Evolutionary conservation across 2,329 filamentous ascomycete genomes (phyloP), one percentile per base, ranked within the genome.

Genomic region (Scedosporium boydii): DNA sequence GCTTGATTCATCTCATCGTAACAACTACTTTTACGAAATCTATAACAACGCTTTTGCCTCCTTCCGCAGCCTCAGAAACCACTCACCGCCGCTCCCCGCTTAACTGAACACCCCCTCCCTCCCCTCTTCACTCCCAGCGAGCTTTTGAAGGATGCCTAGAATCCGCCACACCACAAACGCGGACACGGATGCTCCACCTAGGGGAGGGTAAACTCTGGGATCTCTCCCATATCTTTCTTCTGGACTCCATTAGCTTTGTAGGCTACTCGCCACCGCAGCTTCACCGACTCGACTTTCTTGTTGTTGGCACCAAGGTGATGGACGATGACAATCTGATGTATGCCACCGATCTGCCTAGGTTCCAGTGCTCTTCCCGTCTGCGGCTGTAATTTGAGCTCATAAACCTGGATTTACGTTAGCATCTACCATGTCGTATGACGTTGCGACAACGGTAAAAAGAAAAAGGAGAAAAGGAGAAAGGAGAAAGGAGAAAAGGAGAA

Each of bases 231-330:
- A 76, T 97, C 91, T 64, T 88, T 87, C 72, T 85, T 87, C 64
- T 80, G 71, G 70, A 87, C 84, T 2, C 76, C 80, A 3, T 84
- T 88, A 12, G 95, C 73, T 69, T 83, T 85, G 75, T 97, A 98
- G 4, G 88, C 85, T 27, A 90, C 86, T 69, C 91, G 90, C 90
- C 93, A 99, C 65, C 95, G 82, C 76, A 99, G 84, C 77, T 96
- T 96, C 64, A 96, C 87, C n/a, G 80, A 82, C 63, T 85, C 86
- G 1, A 95, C 95, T 70, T 88, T 90, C 53, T 85, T 75, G 26
- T 67, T 80, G 65, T 77, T 77, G 68, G 91, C 86, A 1, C 91
- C 87, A 1, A 91, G 87, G 67, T 91, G 86, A 76, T 78, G 83
- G 27, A 98, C 79, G 57, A 87, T 80, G 65, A 97, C 91, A 18